These are phyloP conservation scores for Aspergillus neoniger DNA, from an alignment of 2,329 filamentous ascomycete species.

Conservation along the genomic window DNA sequence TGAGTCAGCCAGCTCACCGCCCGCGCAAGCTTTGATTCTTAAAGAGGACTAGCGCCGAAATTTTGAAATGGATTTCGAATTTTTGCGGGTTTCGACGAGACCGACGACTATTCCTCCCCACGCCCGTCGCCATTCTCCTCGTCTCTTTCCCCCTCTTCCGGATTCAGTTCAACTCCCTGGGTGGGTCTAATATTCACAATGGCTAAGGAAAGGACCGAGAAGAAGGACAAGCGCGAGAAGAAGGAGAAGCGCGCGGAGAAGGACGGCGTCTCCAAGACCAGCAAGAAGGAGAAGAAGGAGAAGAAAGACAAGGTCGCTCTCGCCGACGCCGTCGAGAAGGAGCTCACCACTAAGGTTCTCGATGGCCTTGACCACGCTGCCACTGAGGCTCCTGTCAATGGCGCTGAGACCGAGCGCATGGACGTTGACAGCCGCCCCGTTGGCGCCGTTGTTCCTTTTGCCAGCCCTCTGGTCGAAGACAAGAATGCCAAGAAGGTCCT, in stretches of 20 bases:
- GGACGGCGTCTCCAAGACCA: slow-evolving; percentile 48
- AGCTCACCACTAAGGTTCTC: slow-evolving; percentile 39
- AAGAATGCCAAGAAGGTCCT: slow-evolving; percentile 55
- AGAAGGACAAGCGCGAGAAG: slow-evolving; percentile 50
- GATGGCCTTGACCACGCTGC: slow-evolving; percentile 38
- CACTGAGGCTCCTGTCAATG: slow-evolving; percentile 24
- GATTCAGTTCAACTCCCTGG: slow-evolving; percentile 10
- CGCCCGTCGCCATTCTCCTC: slow-evolving; percentile 22
- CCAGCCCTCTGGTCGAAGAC: slow-evolving; percentile 53
- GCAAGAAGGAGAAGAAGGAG: slow-evolving; percentile 51
- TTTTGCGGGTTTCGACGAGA: slow-evolving; percentile 23
- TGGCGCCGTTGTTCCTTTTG: slow-evolving; percentile 53
- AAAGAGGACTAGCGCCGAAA: slow-evolving; percentile 37
- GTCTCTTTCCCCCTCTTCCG: slow-evolving; percentile 13
- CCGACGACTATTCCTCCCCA: slow-evolving; percentile 24
- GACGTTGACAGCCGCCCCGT: slow-evolving; percentile 38
- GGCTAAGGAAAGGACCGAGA: slow-evolving; percentile 50
- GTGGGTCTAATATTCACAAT: slow-evolving; percentile 35
- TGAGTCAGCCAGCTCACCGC: slow-evolving; percentile 28
- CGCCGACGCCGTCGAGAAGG: slow-evolving; percentile 43
- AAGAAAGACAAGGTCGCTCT: slow-evolving; percentile 46
- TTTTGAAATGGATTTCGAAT: slow-evolving; percentile 40
- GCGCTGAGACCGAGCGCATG: slow-evolving; percentile 30
- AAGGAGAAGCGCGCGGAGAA: slow-evolving; percentile 49
- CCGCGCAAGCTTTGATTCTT: slow-evolving; percentile 22